Percentiles rank a stretch among this genome's conserved stretches.
phyloP scores from a whole-genome alignment of 768 basidiomycete genomes.

The Serendipita indica region DNA sequence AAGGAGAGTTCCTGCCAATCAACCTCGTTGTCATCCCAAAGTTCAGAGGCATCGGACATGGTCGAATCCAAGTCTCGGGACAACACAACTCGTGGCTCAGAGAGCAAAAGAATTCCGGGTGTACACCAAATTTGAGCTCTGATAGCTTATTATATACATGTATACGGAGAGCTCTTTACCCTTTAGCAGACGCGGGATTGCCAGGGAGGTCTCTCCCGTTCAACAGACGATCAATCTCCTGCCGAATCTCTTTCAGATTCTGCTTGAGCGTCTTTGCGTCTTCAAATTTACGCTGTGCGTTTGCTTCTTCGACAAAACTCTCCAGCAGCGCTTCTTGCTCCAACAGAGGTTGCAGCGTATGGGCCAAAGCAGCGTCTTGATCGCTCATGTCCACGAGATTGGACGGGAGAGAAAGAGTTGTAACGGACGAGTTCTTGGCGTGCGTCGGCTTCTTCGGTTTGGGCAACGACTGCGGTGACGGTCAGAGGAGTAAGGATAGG shows the following conservation, averaged over 20 bases:
- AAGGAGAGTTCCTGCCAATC: background rate
- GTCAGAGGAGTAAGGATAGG: background rate
- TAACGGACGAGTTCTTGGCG: background rate
- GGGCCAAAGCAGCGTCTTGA: slow-evolving; percentile 54
- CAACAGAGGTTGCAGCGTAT: slow-evolving; percentile 67
- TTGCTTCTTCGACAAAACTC: slow-evolving; percentile 81
- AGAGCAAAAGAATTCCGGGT: no score
- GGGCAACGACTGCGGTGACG: slow-evolving; percentile 34
- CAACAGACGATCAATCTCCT: slow-evolving; percentile 58
- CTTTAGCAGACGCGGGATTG: no score
- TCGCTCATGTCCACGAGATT: slow-evolving; percentile 23
- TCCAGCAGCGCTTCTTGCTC: slow-evolving; percentile 91
- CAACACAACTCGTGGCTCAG: no score
- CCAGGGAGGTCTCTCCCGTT: background rate
- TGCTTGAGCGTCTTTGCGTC: slow-evolving; percentile 73
- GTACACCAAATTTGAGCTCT: no score
- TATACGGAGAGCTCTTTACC: no score
- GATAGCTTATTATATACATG: no score
- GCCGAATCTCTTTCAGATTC: slow-evolving; percentile 69
- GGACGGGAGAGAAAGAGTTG: background rate
- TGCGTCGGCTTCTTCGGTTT: slow-evolving; percentile 30
- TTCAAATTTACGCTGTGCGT: slow-evolving; percentile 83
- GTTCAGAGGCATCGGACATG: background rate
- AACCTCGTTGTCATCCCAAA: background rate
- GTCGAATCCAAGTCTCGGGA: background rate